phyloP scores from a whole-genome alignment of 2,329 filamentous ascomycete species.

The Spiromastix sp. region DNA sequence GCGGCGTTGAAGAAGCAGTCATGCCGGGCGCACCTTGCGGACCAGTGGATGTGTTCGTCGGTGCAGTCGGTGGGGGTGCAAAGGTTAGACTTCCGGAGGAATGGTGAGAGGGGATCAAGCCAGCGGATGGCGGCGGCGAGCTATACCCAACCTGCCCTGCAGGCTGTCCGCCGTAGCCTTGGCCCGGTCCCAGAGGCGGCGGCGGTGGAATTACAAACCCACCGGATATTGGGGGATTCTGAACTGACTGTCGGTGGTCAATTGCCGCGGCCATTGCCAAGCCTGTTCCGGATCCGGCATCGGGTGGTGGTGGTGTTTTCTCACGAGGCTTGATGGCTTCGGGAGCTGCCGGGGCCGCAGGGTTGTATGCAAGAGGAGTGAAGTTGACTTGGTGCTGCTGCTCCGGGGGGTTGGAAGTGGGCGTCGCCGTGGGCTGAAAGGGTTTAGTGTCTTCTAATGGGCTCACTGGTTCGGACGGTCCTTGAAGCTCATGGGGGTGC shows the following conservation, averaged over 20 bases:
- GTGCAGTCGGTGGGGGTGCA: constrained; percentile 12
- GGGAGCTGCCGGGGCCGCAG: constrained; percentile 54
- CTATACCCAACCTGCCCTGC: too few relatives aligned
- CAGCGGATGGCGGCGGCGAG: constrained; percentile 28
- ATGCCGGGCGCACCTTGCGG: constrained; percentile 12
- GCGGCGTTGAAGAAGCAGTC: constrained; percentile 24
- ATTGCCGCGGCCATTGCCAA: constrained; percentile 31
- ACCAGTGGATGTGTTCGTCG: neutral
- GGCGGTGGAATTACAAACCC: constrained; percentile 13
- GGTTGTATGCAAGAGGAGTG: constrained; percentile 53
- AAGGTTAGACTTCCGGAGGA: constrained; percentile 21
- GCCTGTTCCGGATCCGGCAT: constrained; percentile 40
- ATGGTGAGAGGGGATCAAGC: constrained; percentile 18
- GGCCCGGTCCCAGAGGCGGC: constrained; percentile 1
- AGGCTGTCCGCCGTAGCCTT: constrained; percentile 4
- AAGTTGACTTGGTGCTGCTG: constrained; percentile 26
- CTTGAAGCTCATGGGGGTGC: constrained; percentile 14
- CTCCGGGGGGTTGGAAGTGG: constrained; percentile 5
- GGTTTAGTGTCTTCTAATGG: constrained; percentile 6
- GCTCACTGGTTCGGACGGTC: constrained; percentile 11
- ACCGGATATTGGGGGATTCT: constrained; percentile 15
- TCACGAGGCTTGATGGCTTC: constrained; percentile 56
- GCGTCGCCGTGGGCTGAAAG: constrained; percentile 3
- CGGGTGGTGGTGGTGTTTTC: constrained; percentile 54
- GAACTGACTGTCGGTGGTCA: constrained; percentile 26